Evolutionary conservation across 805 yeast species (phyloP).

Genomic region (Yamadazyma phyllophila): DNA sequence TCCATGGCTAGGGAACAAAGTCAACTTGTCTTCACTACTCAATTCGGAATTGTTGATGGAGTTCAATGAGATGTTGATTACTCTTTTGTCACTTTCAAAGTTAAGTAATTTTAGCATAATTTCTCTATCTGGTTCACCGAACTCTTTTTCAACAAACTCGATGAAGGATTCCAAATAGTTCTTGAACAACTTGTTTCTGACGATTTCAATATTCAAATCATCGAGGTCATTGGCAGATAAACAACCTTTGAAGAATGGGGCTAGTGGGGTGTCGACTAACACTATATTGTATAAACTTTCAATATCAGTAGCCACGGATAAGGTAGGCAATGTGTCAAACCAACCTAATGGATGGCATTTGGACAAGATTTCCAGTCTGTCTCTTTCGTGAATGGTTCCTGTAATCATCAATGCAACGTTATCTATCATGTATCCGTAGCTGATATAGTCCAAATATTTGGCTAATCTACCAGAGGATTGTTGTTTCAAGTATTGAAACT

Average conservation of each 20-base stretch:
- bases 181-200: slow-evolving; percentile 86
- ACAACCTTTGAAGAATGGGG: slow-evolving; percentile 92
- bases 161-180: slow-evolving; percentile 90
- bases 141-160: slow-evolving; percentile 55
- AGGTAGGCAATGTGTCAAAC: slow-evolving; percentile 96
- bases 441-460: slow-evolving; percentile 85
- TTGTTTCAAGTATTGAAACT: slow-evolving; percentile 79
- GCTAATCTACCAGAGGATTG: slow-evolving; percentile 81
- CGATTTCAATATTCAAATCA: slow-evolving; percentile 92
- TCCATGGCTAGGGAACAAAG: slow-evolving; percentile 81
- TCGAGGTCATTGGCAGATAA: slow-evolving; percentile 85
- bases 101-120: slow-evolving; percentile 74
- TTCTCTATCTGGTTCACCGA: slow-evolving; percentile 75
- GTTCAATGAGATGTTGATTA: slow-evolving; percentile 87
- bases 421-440: slow-evolving; percentile 98
- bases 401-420: slow-evolving; percentile 94
- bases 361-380: slow-evolving; percentile 78
- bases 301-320: slow-evolving; percentile 91
- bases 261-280: slow-evolving; percentile 93
- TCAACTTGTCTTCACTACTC: slow-evolving; percentile 64
- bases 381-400: slow-evolving; percentile 94
- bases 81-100: slow-evolving; percentile 94
- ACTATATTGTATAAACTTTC: slow-evolving; percentile 92
- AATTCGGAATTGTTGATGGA: slow-evolving; percentile 79
- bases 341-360: slow-evolving; percentile 97